phyloP scores from a whole-genome alignment of 768 basidiomycete genomes.

The Glaciozyma antarctica region DNA sequence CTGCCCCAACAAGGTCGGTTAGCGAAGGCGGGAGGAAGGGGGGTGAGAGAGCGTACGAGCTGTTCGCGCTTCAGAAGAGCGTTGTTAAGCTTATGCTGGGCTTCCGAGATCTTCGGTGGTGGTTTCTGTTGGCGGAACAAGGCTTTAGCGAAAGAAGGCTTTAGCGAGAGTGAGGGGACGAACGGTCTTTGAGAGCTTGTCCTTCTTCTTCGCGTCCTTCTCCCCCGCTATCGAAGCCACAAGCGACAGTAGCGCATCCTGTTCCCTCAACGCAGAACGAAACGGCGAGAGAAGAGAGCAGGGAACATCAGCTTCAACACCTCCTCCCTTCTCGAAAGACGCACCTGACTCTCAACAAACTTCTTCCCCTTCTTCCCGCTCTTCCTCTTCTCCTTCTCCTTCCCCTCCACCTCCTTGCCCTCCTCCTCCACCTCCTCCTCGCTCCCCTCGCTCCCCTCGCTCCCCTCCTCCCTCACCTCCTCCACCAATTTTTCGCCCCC shows the following conservation, averaged over 20 bases:
- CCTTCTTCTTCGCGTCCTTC: neutral
- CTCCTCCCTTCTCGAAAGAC: neutral
- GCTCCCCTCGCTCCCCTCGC: neutral
- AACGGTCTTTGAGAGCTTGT: neutral
- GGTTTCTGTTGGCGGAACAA: neutral
- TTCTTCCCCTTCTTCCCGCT: constrained; percentile 9
- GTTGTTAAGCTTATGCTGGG: neutral
- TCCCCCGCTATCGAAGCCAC: neutral
- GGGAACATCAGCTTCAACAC: neutral
- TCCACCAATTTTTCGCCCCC: neutral
- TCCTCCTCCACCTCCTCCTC: neutral
- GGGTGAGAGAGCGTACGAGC: neutral
- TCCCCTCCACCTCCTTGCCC: neutral
- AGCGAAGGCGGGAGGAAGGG: neutral
- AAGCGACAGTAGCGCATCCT: neutral
- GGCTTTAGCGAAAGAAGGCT: too few relatives aligned
- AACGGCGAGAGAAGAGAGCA: neutral
- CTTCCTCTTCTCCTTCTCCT: neutral
- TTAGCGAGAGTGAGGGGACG: neutral
- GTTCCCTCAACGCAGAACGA: neutral
- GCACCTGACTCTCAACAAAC: constrained; percentile 7
- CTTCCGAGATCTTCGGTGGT: neutral
- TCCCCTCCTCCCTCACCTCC: neutral
- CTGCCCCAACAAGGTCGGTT: neutral
- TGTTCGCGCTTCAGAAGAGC: neutral